Conservation (phyloP, 164 flowering plant genomes). For the Taxillus chinensis region DNA sequence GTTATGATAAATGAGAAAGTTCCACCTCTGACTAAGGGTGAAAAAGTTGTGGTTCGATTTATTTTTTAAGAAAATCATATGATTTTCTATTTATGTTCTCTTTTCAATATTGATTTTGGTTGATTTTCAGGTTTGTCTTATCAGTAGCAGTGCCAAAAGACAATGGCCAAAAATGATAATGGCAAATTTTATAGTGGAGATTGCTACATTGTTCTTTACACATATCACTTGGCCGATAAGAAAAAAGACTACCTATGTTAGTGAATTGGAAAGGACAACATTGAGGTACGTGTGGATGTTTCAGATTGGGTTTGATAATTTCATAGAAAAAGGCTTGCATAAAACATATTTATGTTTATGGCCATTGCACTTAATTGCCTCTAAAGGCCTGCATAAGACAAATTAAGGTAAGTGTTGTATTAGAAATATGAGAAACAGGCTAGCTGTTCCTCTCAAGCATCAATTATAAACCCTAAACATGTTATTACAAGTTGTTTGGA, state of each 20-base stretch:
- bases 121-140: slow-evolving; percentile 72
- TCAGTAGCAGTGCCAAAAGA: slow-evolving; percentile 84
- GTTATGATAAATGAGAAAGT: slow-evolving; percentile 74
- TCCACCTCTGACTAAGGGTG: slow-evolving; percentile 93
- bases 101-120: slow-evolving; percentile 9
- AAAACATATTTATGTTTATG: neutral
- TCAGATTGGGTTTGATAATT: slow-evolving; percentile 1
- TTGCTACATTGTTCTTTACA: slow-evolving; percentile 88
- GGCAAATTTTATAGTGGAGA: slow-evolving; percentile 97
- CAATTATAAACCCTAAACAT: too few relatives aligned
- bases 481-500: too few relatives aligned
- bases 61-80: neutral
- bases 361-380: too few relatives aligned
- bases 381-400: neutral
- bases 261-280: slow-evolving; percentile 93
- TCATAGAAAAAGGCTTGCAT: neutral
- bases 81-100: neutral
- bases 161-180: slow-evolving; percentile 68
- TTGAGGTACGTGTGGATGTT: slow-evolving; percentile 49
- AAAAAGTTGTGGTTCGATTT: slow-evolving; percentile 71
- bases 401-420: too few relatives aligned
- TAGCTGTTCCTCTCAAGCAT: too few relatives aligned
- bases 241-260: slow-evolving; percentile 84
- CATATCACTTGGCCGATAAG: slow-evolving; percentile 86
- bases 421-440: too few relatives aligned